phyloP scores from a whole-genome alignment of 257 asterid genomes.

The Przewalskia tangutica region DNA sequence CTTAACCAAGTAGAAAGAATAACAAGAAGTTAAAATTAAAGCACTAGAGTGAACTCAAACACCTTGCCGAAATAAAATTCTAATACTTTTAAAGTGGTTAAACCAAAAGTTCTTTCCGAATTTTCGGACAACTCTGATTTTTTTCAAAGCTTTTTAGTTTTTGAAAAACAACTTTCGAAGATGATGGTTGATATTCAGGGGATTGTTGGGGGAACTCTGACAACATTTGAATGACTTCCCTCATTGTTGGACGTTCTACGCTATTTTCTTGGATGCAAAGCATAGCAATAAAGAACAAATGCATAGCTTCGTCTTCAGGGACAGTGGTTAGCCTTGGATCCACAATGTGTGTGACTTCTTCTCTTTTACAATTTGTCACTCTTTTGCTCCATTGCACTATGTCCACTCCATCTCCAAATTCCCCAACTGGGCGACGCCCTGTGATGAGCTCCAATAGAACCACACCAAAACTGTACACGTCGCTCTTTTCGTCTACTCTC shows the following conservation, averaged over 20 bases:
- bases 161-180: constrained; percentile 7
- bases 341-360: constrained; percentile 37
- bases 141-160: constrained; percentile 21
- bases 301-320: constrained; percentile 69
- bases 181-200: constrained; percentile 31
- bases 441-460: constrained; percentile 34
- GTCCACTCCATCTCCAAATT: constrained; percentile 40
- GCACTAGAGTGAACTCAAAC: not conserved
- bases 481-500: constrained; percentile 40
- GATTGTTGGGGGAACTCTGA: constrained; percentile 61
- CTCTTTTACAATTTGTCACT: constrained; percentile 51
- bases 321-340: constrained; percentile 55
- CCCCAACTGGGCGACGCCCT: constrained; percentile 37
- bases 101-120: constrained; percentile 24
- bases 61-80: not conserved
- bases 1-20: constrained; percentile 1
- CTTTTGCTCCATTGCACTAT: constrained; percentile 52
- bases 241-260: constrained; percentile 82
- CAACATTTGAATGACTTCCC: constrained; percentile 89
- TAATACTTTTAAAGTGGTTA: constrained; percentile 12
- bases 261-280: constrained; percentile 74
- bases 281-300: constrained; percentile 76
- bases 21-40: not conserved
- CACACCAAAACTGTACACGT: constrained; percentile 38
- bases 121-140: constrained; percentile 16